These are phyloP conservation scores for Guyanaporus albipodus DNA, from an alignment of 768 basidiomycete species.

Conservation along the genomic window DNA sequence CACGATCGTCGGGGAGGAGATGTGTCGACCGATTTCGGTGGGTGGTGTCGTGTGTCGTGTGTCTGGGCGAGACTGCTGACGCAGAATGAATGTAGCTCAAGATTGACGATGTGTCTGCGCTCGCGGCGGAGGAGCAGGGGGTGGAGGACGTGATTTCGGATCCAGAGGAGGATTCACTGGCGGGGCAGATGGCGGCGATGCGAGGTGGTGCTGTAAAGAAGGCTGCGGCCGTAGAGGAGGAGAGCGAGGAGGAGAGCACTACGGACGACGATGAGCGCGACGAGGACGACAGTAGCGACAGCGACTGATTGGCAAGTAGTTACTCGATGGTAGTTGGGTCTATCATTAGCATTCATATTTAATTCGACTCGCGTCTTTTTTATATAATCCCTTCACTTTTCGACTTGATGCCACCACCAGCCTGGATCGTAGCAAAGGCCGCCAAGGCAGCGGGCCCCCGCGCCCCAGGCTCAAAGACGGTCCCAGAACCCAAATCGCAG, in stretches of 20 bases:
- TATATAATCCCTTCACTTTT: no score
- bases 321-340: no score
- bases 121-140: constrained; percentile 53
- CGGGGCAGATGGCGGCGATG: constrained; percentile 98
- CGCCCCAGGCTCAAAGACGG: constrained; percentile 52
- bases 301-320: no score
- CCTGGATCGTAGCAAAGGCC: constrained; percentile 52
- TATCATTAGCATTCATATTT: no score
- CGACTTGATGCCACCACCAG: no score
- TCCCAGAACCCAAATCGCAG: constrained; percentile 70
- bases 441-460: constrained; percentile 58
- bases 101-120: constrained; percentile 67
- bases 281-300: constrained; percentile 28
- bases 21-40: constrained; percentile 66
- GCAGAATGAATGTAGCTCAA: constrained; percentile 56
- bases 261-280: constrained; percentile 26
- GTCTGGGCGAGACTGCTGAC: not conserved
- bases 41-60: constrained; percentile 25
- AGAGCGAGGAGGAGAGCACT: constrained; percentile 22
- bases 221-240: constrained; percentile 33
- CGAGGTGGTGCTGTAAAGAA: constrained; percentile 84
- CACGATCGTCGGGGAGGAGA: constrained; percentile 83
- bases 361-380: no score
- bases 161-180: constrained; percentile 93
- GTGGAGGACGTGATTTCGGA: constrained; percentile 95